A percentile compares a stretch with the other conserved stretches of the same genome.
Evolutionary conservation across 352 stramenopile genomes (phyloP).

Genomic region (Peronosclerospora sorghi): DNA sequence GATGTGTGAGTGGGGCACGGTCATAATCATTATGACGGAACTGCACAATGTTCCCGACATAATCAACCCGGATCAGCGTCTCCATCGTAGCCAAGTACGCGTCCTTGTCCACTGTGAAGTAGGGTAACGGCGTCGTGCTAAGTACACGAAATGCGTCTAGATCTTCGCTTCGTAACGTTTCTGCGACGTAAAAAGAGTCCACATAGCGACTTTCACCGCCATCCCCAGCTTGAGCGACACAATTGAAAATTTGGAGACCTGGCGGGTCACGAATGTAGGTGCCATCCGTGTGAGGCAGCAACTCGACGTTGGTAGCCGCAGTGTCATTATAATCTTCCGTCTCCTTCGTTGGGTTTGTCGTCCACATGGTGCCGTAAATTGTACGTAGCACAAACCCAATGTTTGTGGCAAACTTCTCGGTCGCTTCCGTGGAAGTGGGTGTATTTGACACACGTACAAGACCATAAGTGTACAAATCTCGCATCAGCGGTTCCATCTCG

Average conservation of each 20-base stretch:
- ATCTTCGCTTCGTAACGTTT: slow-evolving; percentile 45
- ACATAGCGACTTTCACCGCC: slow-evolving; percentile 72
- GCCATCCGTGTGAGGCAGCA: slow-evolving; percentile 80
- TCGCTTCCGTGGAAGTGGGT: slow-evolving; percentile 65
- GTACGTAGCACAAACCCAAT: slow-evolving; percentile 81
- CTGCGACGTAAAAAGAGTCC: slow-evolving; percentile 66
- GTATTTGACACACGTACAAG: slow-evolving; percentile 55
- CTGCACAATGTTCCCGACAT: slow-evolving; percentile 55
- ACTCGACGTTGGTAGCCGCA: slow-evolving; percentile 74
- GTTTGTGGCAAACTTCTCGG: slow-evolving; percentile 64
- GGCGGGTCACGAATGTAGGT: slow-evolving; percentile 82
- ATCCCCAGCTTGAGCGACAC: slow-evolving; percentile 55
- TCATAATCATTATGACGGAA: slow-evolving; percentile 88
- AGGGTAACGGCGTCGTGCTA: slow-evolving; percentile 53
- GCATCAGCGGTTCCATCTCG: slow-evolving; percentile 59
- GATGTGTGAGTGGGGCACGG: slow-evolving; percentile 65
- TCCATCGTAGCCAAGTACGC: slow-evolving; percentile 70
- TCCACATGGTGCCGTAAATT: slow-evolving; percentile 87
- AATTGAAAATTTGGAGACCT: slow-evolving; percentile 88
- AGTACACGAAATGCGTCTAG: slow-evolving; percentile 65
- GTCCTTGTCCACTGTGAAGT: slow-evolving; percentile 70
- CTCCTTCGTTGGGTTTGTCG: slow-evolving; percentile 60
- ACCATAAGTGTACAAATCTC: slow-evolving; percentile 58
- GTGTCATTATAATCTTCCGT: slow-evolving; percentile 81
- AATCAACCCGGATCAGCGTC: slow-evolving; percentile 67